These are phyloP conservation scores for Thelonectria blattea DNA, from an alignment of 2,329 filamentous ascomycete species.

Conservation along the genomic window DNA sequence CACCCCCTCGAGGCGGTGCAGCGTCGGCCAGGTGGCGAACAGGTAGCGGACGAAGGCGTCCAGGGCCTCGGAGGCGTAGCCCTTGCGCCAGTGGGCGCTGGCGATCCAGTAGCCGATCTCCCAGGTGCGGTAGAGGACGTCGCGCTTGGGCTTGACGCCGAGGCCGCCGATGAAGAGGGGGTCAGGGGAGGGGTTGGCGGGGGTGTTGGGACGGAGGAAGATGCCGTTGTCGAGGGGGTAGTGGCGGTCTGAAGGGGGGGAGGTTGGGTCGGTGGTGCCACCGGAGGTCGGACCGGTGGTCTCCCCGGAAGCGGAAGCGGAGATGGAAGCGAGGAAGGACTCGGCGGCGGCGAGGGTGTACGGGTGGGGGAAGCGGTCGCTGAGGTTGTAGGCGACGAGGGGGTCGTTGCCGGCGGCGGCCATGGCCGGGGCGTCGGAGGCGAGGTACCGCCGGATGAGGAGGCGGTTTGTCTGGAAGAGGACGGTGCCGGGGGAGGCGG, in stretches of 20 bases:
- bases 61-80: constrained; percentile 51
- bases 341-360: constrained; percentile 51
- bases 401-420: constrained; percentile 47
- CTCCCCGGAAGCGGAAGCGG: too few relatives aligned
- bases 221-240: constrained; percentile 45
- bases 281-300: too few relatives aligned
- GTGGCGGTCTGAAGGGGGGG: not conserved
- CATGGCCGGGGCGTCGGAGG: constrained; percentile 46
- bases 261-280: too few relatives aligned
- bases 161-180: constrained; percentile 48
- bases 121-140: constrained; percentile 50
- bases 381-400: constrained; percentile 47
- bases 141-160: constrained; percentile 44
- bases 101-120: constrained; percentile 59
- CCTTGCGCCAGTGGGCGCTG: constrained; percentile 51
- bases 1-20: constrained; percentile 50
- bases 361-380: constrained; percentile 53
- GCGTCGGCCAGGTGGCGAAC: constrained; percentile 48
- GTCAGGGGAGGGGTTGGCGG: constrained; percentile 35
- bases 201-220: constrained; percentile 38
- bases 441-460: constrained; percentile 49
- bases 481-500: constrained; percentile 37
- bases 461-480: constrained; percentile 43
- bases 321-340: constrained; percentile 41
- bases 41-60: constrained; percentile 50